Base-by-base conservation (phyloP, 2,329 filamentous ascomycete species). In the Aspergillus cejpii region DNA sequence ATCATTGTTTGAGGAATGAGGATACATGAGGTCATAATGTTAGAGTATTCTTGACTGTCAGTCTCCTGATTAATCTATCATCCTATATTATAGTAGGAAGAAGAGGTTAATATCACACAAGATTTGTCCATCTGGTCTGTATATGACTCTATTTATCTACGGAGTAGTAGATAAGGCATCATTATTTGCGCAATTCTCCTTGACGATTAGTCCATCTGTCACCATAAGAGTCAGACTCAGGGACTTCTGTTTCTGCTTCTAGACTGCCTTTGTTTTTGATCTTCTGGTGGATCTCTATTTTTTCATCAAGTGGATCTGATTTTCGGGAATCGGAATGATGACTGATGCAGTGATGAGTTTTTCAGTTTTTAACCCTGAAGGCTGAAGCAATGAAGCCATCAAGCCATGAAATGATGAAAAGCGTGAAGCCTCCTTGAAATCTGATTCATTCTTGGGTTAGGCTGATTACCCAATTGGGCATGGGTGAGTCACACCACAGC, bases 401-500 rank as follows among this genome's bases (percentile, higher is more conserved):
- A n/a, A n/a, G n/a, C n/a, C n/a, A n/a, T n/a, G n/a, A n/a, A n/a
- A n/a, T n/a, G n/a, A n/a, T n/a, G n/a, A n/a, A n/a, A n/a, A n/a
- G n/a, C n/a, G n/a, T n/a, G n/a, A n/a, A n/a, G n/a, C n/a, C n/a
- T n/a, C n/a, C n/a, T n/a, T n/a, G n/a, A n/a, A n/a, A n/a, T n/a
- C n/a, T n/a, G n/a, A n/a, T n/a, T n/a, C n/a, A n/a, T n/a, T n/a
- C n/a, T n/a, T n/a, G 23, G 23, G 8, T 24, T 24, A 19, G 29
- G 14, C 15, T 11, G 11, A 10, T 47, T 39, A 37, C 49, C 49
- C 44, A 43, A 52, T 54, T 51, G 45, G 49, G 44, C 14, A 36
- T 29, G 43, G 51, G 51, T 57, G 53, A 57, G 55, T 57, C 55
- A 57, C 55, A 57, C 53, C 53, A 56, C 52, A 41, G 43, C 38